Evolutionary conservation across 1,139 yeast genomes (phyloP), one percentile per base, ranked within the genome.

Genomic region (Debaryomyces nepalensis): DNA sequence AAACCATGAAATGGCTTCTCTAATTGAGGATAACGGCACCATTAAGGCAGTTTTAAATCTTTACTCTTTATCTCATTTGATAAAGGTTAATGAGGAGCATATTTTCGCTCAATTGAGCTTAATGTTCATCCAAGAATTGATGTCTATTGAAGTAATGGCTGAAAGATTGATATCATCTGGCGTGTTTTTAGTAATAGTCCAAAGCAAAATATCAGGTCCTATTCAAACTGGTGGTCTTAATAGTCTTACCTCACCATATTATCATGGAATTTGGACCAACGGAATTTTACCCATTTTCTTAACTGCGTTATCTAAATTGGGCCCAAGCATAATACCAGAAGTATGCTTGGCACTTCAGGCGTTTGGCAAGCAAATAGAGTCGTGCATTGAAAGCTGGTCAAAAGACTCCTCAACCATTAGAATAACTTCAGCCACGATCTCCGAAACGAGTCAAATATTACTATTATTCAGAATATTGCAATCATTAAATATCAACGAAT

Each of bases 371-470:
- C 97, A 89, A 60, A 75, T 88, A 33, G 73, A 72, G 36, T 73
- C 73, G 5, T 79, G 95, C 20, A 68, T 87, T 21, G 75, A 72
- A 20, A 76, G 83, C 38, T 91, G 97, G 97, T 72, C 82, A 20
- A 70, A 77, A 50, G 83, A 81, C 54, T 70, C 81, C 18, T 59
- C 72, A 0, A 59, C 73, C 11, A 67, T 84, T 33, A 72, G 74
- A 31, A 79, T 91, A 12, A 79, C 89, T 2, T 69, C 82, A 1
- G 80, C 91, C 0, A 73, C 79, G 1, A 76, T 88, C 7, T 82
- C 84, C 40, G 98, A 91, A 60, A 87, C 97, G 0, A 78, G 82
- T 44, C 95, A 89, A 58, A 66, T 89, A n/a, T 73, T 87, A 21
- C 58, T 87, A 35, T 61, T 91, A 8, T 81, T 83, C 46, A 81